Evolutionary conservation across 768 basidiomycete species (phyloP).

Genomic region (Amanita jacksonii): DNA sequence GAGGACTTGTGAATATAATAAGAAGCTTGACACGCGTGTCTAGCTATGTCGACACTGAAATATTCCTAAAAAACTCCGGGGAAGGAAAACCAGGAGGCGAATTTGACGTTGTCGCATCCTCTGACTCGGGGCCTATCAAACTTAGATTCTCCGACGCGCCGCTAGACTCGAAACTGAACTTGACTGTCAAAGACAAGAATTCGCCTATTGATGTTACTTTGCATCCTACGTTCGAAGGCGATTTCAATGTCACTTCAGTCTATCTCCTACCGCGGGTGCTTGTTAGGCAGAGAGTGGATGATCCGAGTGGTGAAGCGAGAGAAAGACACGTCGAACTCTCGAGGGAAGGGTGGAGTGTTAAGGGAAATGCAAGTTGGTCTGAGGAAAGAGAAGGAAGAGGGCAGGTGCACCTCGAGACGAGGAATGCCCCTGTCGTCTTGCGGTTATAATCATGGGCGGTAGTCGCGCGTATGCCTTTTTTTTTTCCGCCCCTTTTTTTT

Average conservation of each 20-base stretch:
- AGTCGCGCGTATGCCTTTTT: too few species aligned
- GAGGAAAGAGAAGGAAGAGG: slow-evolving; percentile 6
- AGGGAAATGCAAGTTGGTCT: slow-evolving; percentile 9
- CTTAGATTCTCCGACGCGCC: slow-evolving; percentile 25
- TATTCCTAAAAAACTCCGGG: neutral
- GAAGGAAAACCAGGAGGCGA: slow-evolving; percentile 14
- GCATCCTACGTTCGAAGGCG: slow-evolving; percentile 29
- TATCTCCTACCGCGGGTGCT: slow-evolving; percentile 1
- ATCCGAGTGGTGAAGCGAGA: slow-evolving; percentile 8
- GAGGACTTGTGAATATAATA: too few species aligned
- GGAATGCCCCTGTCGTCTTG: slow-evolving; percentile 6
- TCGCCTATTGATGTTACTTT: slow-evolving; percentile 23
- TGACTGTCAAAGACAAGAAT: slow-evolving; percentile 25
- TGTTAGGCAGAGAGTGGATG: neutral
- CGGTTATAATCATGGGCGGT: neutral
- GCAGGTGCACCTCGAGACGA: slow-evolving; percentile 2
- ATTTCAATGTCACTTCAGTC: slow-evolving; percentile 16
- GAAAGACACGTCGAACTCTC: slow-evolving; percentile 1
- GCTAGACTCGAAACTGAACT: slow-evolving; percentile 21
- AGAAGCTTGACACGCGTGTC: too few species aligned
- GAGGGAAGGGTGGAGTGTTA: neutral
- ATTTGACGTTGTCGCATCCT: slow-evolving; percentile 22
- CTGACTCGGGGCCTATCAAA: slow-evolving; percentile 24
- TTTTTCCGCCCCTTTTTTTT: too few species aligned
- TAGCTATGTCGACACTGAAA: neutral